Conservation (phyloP, 208 protist genomes). For the Leptomonas pyrrhocoris region DNA sequence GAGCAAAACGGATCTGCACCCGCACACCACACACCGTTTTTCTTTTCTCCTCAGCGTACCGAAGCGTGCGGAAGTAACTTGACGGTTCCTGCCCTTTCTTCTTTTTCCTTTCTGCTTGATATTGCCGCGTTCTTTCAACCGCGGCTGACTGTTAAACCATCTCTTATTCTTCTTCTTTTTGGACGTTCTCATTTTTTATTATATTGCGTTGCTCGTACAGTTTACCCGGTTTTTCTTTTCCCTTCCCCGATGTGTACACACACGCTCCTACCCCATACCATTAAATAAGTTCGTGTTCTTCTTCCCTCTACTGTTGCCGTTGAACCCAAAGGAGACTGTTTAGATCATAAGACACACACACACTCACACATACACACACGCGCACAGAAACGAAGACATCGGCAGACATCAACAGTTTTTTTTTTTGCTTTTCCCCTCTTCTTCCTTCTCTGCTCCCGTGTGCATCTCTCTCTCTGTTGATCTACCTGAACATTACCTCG, state of each 20-base stretch:
- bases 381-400: background rate
- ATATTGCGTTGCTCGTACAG: background rate
- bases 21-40: too few species aligned
- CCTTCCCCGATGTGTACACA: background rate
- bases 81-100: too few species aligned
- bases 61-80: too few species aligned
- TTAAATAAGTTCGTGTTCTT: too few species aligned
- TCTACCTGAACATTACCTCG: background rate
- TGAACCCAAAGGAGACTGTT: too few species aligned
- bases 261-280: too few species aligned
- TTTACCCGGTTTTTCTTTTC: constrained; percentile 7
- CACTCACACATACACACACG: constrained; percentile 1
- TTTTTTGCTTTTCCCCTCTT: constrained; percentile 3
- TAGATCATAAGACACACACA: background rate
- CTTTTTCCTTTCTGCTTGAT: background rate
- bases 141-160: too few species aligned
- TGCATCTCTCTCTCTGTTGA: background rate
- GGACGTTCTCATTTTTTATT: background rate
- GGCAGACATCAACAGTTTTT: background rate
- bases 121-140: background rate
- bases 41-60: too few species aligned
- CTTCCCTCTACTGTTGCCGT: too few species aligned
- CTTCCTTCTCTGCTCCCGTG: too few species aligned
- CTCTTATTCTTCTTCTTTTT: background rate
- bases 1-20: too few species aligned